phyloP scores from a whole-genome alignment of 73 alveolate genomes.

The Uronychia setigera region DNA sequence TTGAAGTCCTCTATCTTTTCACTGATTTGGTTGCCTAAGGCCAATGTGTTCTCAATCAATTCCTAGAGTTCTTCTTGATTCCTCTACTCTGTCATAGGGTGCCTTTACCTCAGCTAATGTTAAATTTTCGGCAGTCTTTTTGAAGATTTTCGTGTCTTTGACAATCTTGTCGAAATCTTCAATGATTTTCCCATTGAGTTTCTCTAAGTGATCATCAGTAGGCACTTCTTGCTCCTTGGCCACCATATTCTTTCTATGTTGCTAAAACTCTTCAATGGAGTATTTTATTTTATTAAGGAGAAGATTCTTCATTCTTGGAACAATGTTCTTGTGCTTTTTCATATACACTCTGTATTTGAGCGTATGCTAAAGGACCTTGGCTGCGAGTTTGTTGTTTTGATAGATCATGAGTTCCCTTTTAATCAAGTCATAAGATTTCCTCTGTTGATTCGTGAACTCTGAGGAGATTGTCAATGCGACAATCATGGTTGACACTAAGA shows the following conservation, averaged over 20 bases:
- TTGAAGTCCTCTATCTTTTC: too few species aligned
- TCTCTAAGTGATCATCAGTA: too few species aligned
- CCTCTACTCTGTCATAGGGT: too few species aligned
- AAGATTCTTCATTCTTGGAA: conserved; percentile 10
- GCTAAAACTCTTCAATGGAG: conserved; percentile 35
- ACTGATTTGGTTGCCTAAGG: too few species aligned
- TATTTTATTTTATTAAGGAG: conserved; percentile 39
- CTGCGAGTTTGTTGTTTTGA: conserved; percentile 40
- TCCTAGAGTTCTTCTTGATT: too few species aligned
- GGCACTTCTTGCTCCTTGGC: conserved; percentile 65
- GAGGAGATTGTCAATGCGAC: conserved; percentile 76
- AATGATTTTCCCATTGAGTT: too few species aligned
- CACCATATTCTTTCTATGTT: conserved; percentile 34
- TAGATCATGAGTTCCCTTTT: conserved; percentile 48
- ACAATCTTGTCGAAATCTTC: too few species aligned
- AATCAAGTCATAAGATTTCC: conserved; percentile 73
- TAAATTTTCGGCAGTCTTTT: too few species aligned
- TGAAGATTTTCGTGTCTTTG: too few species aligned
- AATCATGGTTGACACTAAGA: conserved; percentile 78
- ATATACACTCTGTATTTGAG: conserved; percentile 34
- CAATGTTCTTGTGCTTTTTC: conserved; percentile 54
- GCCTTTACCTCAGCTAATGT: too few species aligned
- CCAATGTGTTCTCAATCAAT: too few species aligned
- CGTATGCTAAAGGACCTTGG: conserved; percentile 17
- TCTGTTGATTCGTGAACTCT: conserved; percentile 73